Evolutionary conservation across 2,329 filamentous ascomycete genomes (phyloP), one percentile per base, ranked within the genome.

Genomic region (Mycocentrospora acerina): DNA sequence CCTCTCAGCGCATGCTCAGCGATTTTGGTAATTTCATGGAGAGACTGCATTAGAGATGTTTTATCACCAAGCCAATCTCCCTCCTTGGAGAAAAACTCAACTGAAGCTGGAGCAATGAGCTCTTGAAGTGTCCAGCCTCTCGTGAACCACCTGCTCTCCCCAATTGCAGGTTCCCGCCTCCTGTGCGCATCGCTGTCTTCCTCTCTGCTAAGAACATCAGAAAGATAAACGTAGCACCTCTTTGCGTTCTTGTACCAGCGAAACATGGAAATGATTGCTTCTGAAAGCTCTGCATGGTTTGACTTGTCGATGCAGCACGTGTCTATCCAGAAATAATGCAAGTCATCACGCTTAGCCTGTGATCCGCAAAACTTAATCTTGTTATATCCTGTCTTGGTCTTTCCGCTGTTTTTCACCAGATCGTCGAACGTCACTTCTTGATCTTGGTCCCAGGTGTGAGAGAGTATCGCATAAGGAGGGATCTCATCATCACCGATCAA

Each of bases 381-480:
- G 0, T 22, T 3, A 16, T 44, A 51, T 5, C 43, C 43, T 2
- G 25, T 12, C 15, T 37, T 39, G 12, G 26, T 9, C 22, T 28
- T 9, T 40, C 33, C 22, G 35, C 9, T 3, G 19, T 7, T 4
- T n/a, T 27, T 11, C 11, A 14, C 25, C n/a, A 53, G n/a, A 6
- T 50, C 40, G 1, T 43, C 29, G 18, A 41, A 53, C 4, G 27
- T 46, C 1, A 48, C 37, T 13, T 49, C 45, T n/a, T 55, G 27
- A 16, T 44, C 40, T 2, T 11, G 9, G 0, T 36, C 34, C 42
- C 49, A 55, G 2, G 44, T 55, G 13, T 55, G 49, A 1, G 49
- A 51, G 2, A 55, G 43, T 9, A 53, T 53, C 4, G 51, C 43
- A 11, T 55, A 55, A n/a, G n/a, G n/a, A n/a, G n/a, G n/a, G n/a